Evolutionary conservation across 768 basidiomycete genomes (phyloP), one percentile per base, ranked within the genome.

Genomic region (Agaricus sinodeliciosus): DNA sequence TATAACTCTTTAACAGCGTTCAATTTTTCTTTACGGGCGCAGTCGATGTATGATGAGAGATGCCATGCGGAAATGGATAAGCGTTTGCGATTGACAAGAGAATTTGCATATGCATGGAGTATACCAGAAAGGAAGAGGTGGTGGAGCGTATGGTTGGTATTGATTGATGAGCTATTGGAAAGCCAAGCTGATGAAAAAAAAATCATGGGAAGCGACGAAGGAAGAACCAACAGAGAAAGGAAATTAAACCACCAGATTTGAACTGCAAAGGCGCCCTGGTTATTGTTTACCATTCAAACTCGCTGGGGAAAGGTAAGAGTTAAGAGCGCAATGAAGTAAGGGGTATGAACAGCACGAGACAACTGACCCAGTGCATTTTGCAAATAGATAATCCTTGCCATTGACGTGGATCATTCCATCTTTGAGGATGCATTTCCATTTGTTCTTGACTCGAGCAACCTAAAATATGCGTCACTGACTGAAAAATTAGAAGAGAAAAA

Each of bases 361-460:
- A 34, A 70, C 84, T 65, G 64, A 97, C 95, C 95, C 95, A 5
- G 84, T 93, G 70, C 95, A 98, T 68, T 96, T 95, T 49, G 90
- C 81, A 64, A 99, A 99, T 13, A 99, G 79, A 71, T 98, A 99
- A 63, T 99, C 96, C 62, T 90, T 92, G 27, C 95, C 95, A 58
- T 96, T 96, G 59, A 96, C 82, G 60, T 93, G 90, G 57, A 97
- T 90, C 85, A 98, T 92, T 3, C 96, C 96, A 59, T 98, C 96
- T 70, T 96, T 96, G 48, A 99, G 78, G 19, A 91, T 84, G 55
- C 94, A 94, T 75, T 98, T 99, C 96, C 96, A 99, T 73, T 98
- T 99, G 73, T 96, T 98, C 73, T 98, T 99, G 22, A 98, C 95
- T n/a, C 96, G 80, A 41, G 94, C 93, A 34, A 98, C 95, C 94